Conservation (phyloP, 345 rosid species). For the Melaleuca alternifolia region DNA sequence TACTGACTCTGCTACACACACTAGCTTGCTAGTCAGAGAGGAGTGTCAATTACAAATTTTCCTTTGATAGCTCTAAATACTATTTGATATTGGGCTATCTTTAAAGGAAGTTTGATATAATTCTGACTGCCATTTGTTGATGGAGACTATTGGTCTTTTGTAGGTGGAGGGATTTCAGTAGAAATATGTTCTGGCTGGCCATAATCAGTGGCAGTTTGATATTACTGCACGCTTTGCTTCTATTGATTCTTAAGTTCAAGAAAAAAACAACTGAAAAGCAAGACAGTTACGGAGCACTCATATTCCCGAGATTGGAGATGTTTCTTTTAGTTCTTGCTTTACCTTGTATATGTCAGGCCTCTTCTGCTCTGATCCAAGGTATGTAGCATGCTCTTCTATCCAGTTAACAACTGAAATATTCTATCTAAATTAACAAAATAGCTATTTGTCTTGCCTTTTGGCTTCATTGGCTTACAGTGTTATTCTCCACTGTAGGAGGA, state of each 20-base stretch:
- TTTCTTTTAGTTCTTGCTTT: conserved; percentile 65
- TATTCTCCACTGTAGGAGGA: conserved; percentile 26
- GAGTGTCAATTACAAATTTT: not conserved
- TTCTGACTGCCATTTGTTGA: not conserved
- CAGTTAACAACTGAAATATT: not conserved
- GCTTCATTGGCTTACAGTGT: not conserved
- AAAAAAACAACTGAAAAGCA: conserved; percentile 29
- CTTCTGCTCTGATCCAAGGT: conserved; percentile 62
- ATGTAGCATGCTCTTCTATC: not conserved
- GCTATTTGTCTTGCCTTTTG: not conserved
- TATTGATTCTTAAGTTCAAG: conserved; percentile 41
- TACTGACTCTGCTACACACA: not conserved
- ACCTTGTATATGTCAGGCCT: conserved; percentile 66
- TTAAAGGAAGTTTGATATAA: not conserved
- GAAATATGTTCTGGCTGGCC: conserved; percentile 94
- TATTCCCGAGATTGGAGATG: conserved; percentile 78
- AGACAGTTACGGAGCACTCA: conserved; percentile 45
- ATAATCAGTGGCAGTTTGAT: conserved; percentile 56
- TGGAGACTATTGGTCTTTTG: not conserved
- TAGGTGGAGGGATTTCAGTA: conserved; percentile 79
- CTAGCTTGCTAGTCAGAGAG: not conserved
- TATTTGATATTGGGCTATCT: not conserved
- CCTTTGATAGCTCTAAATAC: not conserved
- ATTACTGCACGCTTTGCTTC: conserved; percentile 42
- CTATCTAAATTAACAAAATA: not conserved